Conservation (phyloP, 768 basidiomycete species). For the Calocybe cyanea region DNA sequence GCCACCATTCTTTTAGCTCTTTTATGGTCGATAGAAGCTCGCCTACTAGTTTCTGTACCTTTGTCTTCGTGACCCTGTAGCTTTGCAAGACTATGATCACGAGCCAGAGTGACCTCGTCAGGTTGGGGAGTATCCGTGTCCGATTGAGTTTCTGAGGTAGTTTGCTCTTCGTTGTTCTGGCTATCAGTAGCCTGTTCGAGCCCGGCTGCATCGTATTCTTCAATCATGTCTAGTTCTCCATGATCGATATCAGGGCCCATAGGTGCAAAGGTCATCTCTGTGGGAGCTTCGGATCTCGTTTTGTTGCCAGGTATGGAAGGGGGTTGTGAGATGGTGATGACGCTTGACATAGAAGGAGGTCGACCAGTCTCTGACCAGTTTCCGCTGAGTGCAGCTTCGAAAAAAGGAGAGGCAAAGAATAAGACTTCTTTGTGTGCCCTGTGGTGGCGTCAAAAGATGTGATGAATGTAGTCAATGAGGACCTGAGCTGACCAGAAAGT, state of each 20-base stretch:
- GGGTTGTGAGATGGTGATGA: conserved; percentile 81
- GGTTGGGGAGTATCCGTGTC: conserved; percentile 7
- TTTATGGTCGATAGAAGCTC: conserved; percentile 12
- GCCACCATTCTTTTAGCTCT: conserved; percentile 37
- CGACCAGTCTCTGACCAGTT: conserved; percentile 90
- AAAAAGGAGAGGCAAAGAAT: conserved; percentile 93
- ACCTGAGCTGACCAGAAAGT: conserved; percentile 75
- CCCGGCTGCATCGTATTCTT: conserved; percentile 34
- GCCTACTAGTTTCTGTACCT: conserved; percentile 8
- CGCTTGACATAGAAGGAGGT: conserved; percentile 74
- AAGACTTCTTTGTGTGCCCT: conserved; percentile 93
- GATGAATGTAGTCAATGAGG: conserved; percentile 3
- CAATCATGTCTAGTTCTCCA: conserved; percentile 39
- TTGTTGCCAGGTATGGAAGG: conserved; percentile 54
- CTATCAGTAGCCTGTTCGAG: conserved; percentile 28
- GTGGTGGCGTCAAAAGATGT: conserved; percentile 8
- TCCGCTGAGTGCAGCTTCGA: conserved; percentile 86
- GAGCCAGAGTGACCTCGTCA: conserved; percentile 34
- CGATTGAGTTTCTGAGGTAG: conserved; percentile 17
- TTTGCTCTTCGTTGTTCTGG: conserved; percentile 24
- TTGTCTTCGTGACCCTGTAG: conserved; percentile 37
- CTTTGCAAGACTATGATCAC: conserved; percentile 56
- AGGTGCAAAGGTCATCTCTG: conserved; percentile 59
- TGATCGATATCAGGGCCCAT: conserved; percentile 47
- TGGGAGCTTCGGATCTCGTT: conserved; percentile 33